These are phyloP conservation scores for Populus trichocarpa DNA, from an alignment of 441 rosid genomes.

Conservation along the genomic window DNA sequence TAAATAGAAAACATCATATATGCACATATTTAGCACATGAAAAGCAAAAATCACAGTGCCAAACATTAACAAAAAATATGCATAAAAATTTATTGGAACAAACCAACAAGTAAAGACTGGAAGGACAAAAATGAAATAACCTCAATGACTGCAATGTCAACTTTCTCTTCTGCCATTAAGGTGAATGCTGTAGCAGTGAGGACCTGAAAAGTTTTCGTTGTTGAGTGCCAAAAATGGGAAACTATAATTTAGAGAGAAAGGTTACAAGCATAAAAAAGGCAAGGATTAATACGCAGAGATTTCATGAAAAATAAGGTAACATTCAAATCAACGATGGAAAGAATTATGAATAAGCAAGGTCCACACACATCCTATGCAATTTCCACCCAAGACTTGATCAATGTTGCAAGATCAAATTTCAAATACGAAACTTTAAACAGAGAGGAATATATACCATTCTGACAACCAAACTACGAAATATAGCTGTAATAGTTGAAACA, in stretches of 20 bases:
- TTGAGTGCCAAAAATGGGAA: background rate
- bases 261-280: too few relatives aligned
- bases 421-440: background rate
- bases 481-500: background rate
- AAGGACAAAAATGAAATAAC: constrained; percentile 30
- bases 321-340: background rate
- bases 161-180: constrained; percentile 60
- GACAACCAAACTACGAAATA: background rate
- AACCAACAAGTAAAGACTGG: background rate
- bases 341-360: background rate
- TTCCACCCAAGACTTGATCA: background rate
- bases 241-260: background rate
- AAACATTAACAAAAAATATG: background rate
- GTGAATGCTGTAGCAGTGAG: constrained; percentile 74
- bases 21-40: background rate
- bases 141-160: constrained; percentile 79
- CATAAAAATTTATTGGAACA: background rate
- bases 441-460: background rate
- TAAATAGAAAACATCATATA: background rate
- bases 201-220: constrained; percentile 45
- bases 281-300: background rate
- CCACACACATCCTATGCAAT: background rate
- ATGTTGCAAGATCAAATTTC: background rate
- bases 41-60: background rate
- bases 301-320: background rate